phyloP scores from a whole-genome alignment of 2,329 filamentous ascomycete species.

The Kalaharituber pfeilii region DNA sequence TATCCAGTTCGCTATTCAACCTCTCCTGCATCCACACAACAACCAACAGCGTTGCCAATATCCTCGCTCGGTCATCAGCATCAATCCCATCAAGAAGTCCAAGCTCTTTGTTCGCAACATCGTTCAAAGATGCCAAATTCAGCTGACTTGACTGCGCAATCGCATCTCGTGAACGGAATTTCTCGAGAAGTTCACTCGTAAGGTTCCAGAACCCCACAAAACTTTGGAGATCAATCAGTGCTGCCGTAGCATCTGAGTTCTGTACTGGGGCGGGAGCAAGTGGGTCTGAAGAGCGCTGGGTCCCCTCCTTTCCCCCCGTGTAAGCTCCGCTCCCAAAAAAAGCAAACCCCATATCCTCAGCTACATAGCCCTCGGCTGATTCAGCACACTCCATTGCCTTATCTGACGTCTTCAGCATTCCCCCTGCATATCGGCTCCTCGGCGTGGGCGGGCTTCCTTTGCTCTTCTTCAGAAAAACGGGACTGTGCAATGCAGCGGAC shows the following conservation, averaged over 20 bases:
- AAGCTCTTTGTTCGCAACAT: neutral
- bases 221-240: neutral
- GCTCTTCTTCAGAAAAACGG: too few relatives aligned
- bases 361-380: too few relatives aligned
- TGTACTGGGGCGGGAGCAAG: neutral
- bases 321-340: too few relatives aligned
- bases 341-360: too few relatives aligned
- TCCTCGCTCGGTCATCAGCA: neutral
- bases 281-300: too few relatives aligned
- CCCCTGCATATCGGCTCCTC: too few relatives aligned
- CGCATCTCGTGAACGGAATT: neutral
- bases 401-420: too few relatives aligned
- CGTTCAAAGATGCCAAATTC: neutral
- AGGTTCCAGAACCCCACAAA: neutral
- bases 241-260: neutral
- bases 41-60: neutral
- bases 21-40: neutral
- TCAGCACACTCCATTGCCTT: too few relatives aligned
- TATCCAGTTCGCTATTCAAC: neutral
- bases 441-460: too few relatives aligned
- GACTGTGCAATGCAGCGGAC: too few relatives aligned
- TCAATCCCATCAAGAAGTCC: neutral
- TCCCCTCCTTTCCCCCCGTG: too few relatives aligned
- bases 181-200: neutral
- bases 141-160: neutral